Base-by-base conservation (phyloP, 2,329 filamentous ascomycete species). In the Aspergillus sp. region DNA sequence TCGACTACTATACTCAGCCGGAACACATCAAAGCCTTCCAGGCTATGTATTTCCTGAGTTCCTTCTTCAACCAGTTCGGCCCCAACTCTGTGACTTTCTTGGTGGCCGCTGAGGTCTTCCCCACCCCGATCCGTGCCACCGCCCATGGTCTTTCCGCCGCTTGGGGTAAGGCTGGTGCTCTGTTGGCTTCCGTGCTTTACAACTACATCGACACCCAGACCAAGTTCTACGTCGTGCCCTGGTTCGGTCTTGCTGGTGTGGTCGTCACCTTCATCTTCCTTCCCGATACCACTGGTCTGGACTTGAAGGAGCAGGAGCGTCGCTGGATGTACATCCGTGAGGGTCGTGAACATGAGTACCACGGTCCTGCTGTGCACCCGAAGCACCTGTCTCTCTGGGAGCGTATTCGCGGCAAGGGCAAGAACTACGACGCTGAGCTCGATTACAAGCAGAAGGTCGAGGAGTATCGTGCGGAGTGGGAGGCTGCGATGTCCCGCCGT, bases 61-160 rank as follows among this genome's bases (percentile, higher is more conserved):
- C 90, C 20, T 97, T 97, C 80, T 97, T 97, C 86, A 96, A 96
- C 82, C 93, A 97, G 72, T 97, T 97, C 67, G 93, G 93, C 11
- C 93, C 93, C 73, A 97, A 97, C 82, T 87, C 85, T 44, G 91
- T 96, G 65, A 96, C 92, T 57, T 97, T 97, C 88, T 83, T 97
- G 61, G 89, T 95, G 33, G 93, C 93, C 41, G 93, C 90, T 41
- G 93, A 97, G 72, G 90, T 96, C n/a, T 97, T 90, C 81, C 93
- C 93, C 9, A 96, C 92, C 0, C 89, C 92, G 9, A 86, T 97
- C 62, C 91, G 93, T 65, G 93, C 93, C 60, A 91, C 90, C 16
- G 93, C 93, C 47, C 93, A 97, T 79, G 93, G 93, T 52, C 90
- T 96, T 75, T 91, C 89, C n/a, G 93, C 93, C 58, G 93, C 91